phyloP scores from a whole-genome alignment of 257 asterid genomes.

The Perilla frutescens region DNA sequence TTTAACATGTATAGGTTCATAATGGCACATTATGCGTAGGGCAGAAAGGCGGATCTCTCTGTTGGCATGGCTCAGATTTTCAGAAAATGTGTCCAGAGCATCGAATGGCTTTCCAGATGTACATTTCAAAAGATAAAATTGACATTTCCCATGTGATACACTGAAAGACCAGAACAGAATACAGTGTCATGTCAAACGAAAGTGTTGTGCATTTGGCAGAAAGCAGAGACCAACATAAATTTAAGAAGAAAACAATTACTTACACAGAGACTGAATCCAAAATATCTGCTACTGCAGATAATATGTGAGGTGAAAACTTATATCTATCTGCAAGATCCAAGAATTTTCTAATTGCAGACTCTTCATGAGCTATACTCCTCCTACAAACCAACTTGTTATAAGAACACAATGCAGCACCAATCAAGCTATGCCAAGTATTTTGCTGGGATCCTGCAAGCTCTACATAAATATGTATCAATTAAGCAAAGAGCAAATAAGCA shows the following conservation, averaged over 20 bases:
- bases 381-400: constrained; percentile 52
- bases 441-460: constrained; percentile 51
- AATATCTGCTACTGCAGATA: constrained; percentile 80
- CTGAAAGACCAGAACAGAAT: constrained; percentile 45
- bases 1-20: constrained; percentile 52
- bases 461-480: constrained; percentile 26
- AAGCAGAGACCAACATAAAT: constrained; percentile 23
- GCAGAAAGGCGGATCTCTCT: constrained; percentile 76
- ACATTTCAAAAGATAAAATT: constrained; percentile 55
- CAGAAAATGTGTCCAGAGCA: constrained; percentile 62
- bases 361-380: constrained; percentile 48
- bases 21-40: constrained; percentile 83
- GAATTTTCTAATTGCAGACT: constrained; percentile 50
- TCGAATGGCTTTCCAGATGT: constrained; percentile 49
- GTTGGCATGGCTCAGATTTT: constrained; percentile 68
- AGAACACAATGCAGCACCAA: constrained; percentile 75
- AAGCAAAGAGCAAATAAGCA: constrained; percentile 11
- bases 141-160: constrained; percentile 43
- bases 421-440: constrained; percentile 65
- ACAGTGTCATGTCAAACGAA: constrained; percentile 32
- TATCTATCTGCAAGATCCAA: constrained; percentile 74
- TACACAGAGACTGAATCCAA: constrained; percentile 73
- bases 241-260: constrained; percentile 27
- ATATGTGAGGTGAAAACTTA: constrained; percentile 66
- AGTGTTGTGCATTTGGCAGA: constrained; percentile 9